Conservation (phyloP, 2,329 filamentous ascomycete genomes). For the Ophiosphaerella herpotricha region DNA sequence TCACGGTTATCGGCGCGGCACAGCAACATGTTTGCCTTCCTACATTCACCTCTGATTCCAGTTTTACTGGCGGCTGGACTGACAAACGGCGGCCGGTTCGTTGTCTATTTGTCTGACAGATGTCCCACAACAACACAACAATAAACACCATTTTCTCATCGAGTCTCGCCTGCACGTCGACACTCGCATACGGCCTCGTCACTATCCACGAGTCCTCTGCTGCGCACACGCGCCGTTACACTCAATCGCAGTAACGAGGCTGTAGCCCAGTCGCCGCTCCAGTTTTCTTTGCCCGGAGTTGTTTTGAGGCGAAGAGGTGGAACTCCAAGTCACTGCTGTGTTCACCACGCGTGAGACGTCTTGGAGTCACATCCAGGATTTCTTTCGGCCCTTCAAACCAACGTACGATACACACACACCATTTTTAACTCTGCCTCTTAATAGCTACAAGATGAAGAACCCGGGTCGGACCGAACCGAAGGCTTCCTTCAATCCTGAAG, state of each 20-base stretch:
- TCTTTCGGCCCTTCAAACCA: too few relatives aligned
- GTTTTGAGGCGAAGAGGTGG: conserved; percentile 1
- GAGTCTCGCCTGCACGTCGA: too few relatives aligned
- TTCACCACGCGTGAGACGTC: conserved; percentile 3
- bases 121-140: background rate
- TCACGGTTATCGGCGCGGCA: background rate
- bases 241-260: background rate
- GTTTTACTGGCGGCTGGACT: background rate
- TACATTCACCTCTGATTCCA: background rate
- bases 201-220: too few relatives aligned
- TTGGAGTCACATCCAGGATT: too few relatives aligned
- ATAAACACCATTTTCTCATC: background rate
- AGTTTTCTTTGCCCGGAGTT: background rate
- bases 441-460: conserved; percentile 1
- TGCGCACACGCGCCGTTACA: background rate
- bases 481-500: conserved; percentile 19
- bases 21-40: background rate
- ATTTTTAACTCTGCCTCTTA: too few relatives aligned
- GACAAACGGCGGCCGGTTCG: background rate
- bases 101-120: background rate
- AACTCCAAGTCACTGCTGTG: conserved; percentile 6
- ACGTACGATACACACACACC: too few relatives aligned
- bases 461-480: background rate
- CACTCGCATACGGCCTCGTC: too few relatives aligned
- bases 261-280: background rate